Evolutionary conservation across 495 filamentous ascomycete genomes (phyloP), one percentile per base, ranked within the genome.

Genomic region (Daldinia concentrica): DNA sequence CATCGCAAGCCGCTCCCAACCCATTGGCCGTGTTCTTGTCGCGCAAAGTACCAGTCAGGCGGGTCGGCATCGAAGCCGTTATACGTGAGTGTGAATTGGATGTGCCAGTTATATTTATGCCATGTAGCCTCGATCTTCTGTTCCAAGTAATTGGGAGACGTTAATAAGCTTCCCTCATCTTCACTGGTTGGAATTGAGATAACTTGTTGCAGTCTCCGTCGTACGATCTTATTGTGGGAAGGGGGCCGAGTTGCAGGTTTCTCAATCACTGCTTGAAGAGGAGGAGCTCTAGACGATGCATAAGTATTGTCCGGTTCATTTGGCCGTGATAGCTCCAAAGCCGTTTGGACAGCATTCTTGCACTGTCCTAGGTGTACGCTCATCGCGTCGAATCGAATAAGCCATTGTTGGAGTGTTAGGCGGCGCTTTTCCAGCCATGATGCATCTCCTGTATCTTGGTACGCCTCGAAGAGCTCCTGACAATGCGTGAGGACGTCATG

Each of bases 361-460:
- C 43, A 48, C 19, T 48, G 43, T 22, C 9, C 19, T 24, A 24
- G 60, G 22, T 54, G 60, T 6, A 37, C 12, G 6, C 3, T 22
- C 12, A 54, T n/a, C 14, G 26, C 17, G 6, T 63, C 32, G n/a
- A 27, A 39, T 7, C 26, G 26, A 7, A 29, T 4, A 24, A 63
- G 60, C 17, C 24, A 63, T 15, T 34, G 17, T 17, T 63, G 45
- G 26, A 63, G 45, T 6, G 60, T 63, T 8, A 52, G 22, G 17
- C 32, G 60, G 4, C 60, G 45, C 32, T 26, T 37, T 22, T 54
- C 6, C 4, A 63, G 22, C 60, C 60, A 63, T 11, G 48, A 39
- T 14, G 1, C 22, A 19, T 63, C 45, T 27, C 60, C 30, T 4
- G 60, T 63, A 1, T 32, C 41, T 34, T 36, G 24, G 29, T 50